phyloP scores from a whole-genome alignment of 1,139 yeast genomes.

The Eremothecium sinecaudum region DNA sequence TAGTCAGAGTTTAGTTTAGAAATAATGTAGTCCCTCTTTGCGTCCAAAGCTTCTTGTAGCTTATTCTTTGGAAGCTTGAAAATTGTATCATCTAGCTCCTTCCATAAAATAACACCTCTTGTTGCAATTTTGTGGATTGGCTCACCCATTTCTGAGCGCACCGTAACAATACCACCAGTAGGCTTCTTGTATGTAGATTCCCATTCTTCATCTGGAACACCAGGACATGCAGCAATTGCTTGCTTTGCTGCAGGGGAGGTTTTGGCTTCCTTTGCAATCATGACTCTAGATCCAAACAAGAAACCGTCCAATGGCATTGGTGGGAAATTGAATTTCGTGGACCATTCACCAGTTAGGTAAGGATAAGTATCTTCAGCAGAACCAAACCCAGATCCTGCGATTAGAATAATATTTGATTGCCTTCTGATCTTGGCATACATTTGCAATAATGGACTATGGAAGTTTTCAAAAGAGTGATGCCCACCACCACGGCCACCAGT shows the following conservation, averaged over 20 bases:
- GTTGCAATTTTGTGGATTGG: slow-evolving; percentile 98
- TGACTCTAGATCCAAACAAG: slow-evolving; percentile 89
- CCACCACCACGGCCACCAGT: slow-evolving; percentile 99
- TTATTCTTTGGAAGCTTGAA: slow-evolving; percentile 87
- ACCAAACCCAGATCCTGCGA: slow-evolving; percentile 99
- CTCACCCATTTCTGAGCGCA: slow-evolving; percentile 98
- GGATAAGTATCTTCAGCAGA: slow-evolving; percentile 95
- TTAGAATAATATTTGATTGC: slow-evolving; percentile 74
- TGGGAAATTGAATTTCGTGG: slow-evolving; percentile 74
- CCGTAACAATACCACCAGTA: slow-evolving; percentile 95
- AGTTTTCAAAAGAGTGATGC: slow-evolving; percentile 97
- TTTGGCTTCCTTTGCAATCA: slow-evolving; percentile 94
- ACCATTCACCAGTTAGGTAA: slow-evolving; percentile 95
- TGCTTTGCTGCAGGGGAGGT: slow-evolving; percentile 91
- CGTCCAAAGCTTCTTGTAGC: slow-evolving; percentile 66
- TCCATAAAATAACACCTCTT: slow-evolving; percentile 95
- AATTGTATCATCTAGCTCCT: slow-evolving; percentile 88
- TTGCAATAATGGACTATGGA: slow-evolving; percentile 94
- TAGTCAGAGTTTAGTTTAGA: slow-evolving; percentile 79
- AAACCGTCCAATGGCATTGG: slow-evolving; percentile 99
- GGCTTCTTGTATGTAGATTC: slow-evolving; percentile 90
- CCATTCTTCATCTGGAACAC: slow-evolving; percentile 85
- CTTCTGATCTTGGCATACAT: slow-evolving; percentile 94
- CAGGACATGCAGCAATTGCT: slow-evolving; percentile 82
- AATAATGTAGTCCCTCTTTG: slow-evolving; percentile 82